Evolutionary conservation across 2,329 filamentous ascomycete genomes (phyloP).

Genomic region (Cercospora zeae-maydis): DNA sequence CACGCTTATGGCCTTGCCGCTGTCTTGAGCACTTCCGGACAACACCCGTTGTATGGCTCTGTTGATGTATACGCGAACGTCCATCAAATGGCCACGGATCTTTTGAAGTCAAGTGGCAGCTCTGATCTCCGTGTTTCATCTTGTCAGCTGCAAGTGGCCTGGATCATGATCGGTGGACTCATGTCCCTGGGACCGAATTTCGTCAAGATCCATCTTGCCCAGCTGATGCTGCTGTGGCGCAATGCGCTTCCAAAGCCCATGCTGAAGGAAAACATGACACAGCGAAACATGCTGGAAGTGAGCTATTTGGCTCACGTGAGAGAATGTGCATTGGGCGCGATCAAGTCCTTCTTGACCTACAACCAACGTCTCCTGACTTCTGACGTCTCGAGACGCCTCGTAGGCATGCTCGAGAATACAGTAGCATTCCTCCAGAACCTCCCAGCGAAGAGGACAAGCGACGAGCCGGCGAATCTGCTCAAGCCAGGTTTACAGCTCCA

Average conservation of each 20-base stretch:
- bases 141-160: slow-evolving; percentile 95
- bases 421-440: slow-evolving; percentile 82
- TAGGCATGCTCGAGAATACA: slow-evolving; percentile 92
- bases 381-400: slow-evolving; percentile 89
- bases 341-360: slow-evolving; percentile 87
- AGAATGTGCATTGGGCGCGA: slow-evolving; percentile 87
- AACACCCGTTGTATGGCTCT: slow-evolving; percentile 87
- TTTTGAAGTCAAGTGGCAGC: slow-evolving; percentile 87
- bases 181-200: slow-evolving; percentile 98
- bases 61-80: slow-evolving; percentile 93
- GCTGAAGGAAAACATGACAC: slow-evolving; percentile 83
- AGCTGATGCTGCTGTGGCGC: slow-evolving; percentile 91
- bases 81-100: slow-evolving; percentile 81
- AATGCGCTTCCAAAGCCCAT: slow-evolving; percentile 92
- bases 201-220: slow-evolving; percentile 95
- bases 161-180: slow-evolving; percentile 92
- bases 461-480: slow-evolving; percentile 80
- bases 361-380: slow-evolving; percentile 88
- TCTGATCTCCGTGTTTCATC: slow-evolving; percentile 87
- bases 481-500: slow-evolving; percentile 82
- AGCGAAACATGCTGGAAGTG: slow-evolving; percentile 79
- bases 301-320: slow-evolving; percentile 92
- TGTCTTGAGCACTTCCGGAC: slow-evolving; percentile 81
- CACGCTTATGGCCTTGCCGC: slow-evolving; percentile 90
- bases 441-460: slow-evolving; percentile 76